Base-by-base conservation (phyloP, 2,329 filamentous ascomycete species). In the Colletotrichum orbiculare region DNA sequence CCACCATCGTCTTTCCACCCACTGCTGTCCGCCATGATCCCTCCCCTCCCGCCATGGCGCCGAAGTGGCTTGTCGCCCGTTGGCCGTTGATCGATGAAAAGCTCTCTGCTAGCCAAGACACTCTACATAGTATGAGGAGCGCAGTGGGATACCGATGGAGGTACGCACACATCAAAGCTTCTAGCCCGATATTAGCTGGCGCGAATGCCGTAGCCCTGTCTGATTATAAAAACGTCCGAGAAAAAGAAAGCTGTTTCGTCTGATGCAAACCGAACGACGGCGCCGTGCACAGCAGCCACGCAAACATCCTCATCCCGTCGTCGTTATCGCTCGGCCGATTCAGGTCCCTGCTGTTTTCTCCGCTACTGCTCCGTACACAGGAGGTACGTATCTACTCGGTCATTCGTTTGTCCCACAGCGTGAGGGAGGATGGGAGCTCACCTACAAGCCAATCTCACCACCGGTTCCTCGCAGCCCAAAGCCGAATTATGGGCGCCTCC, bases 321-420 rank as follows among this genome's bases (percentile, higher is more conserved):
- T 53, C 34, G 35, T 53, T 34, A 43, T 62, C 41, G 41, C 43
- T 65, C 42, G 58, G 58, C 37, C 58, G 63, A 57, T 56, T 53
- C 46, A 65, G 42, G 62, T 55, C 15, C 13, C 35, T 56, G 25
- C 33, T 12, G 10, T 58, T 50, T 12, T 12, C 41, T 50, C 41
- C 13, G 6, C 25, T 43, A 43, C 37, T 61, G 25, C 25, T 25
- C 25, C 25, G 25, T 5, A 25, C 25, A 25, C 25, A 25, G 25
- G 3, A 25, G 25, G 25, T 25, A 25, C 25, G 25, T 25, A 25
- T 43, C 35, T 48, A 47, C 47, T 63, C 42, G 52, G 58, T 57
- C 58, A 66, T 66, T 62, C 56, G 15, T 15, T 52, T 37, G 63
- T 66, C 63, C 46, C 62, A 62, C 47, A 17, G 46, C 53, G 58